phyloP scores from a whole-genome alignment of 345 rosid genomes.

The Anacardium occidentale region DNA sequence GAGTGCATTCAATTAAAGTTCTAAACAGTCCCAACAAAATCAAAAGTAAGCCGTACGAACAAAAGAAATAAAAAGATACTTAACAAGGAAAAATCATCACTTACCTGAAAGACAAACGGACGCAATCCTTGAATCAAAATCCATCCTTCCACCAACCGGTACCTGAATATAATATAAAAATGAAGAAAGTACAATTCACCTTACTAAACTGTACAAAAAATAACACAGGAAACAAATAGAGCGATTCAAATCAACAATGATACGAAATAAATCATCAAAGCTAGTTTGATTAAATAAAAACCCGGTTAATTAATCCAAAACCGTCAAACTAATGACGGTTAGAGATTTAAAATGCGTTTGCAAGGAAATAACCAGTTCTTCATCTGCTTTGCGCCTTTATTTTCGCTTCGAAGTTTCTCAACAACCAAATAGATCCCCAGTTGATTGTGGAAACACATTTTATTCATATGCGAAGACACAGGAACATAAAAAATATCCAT shows the following conservation, averaged over 20 bases:
- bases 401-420: constrained; percentile 18
- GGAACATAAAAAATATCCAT: neutral
- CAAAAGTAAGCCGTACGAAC: neutral
- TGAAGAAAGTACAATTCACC: neutral
- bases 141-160: neutral
- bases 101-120: constrained; percentile 12
- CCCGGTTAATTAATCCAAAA: neutral
- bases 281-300: neutral
- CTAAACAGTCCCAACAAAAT: constrained; percentile 12
- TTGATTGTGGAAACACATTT: constrained; percentile 10
- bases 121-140: neutral
- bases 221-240: neutral
- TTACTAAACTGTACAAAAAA: neutral
- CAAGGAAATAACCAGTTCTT: neutral
- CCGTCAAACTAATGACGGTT: neutral
- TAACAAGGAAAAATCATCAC: constrained; percentile 16
- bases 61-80: constrained; percentile 2
- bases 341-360: neutral
- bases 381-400: neutral
- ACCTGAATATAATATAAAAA: constrained; percentile 13
- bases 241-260: neutral
- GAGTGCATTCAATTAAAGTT: constrained; percentile 9
- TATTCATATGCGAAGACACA: neutral
- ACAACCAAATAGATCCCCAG: constrained; percentile 22
- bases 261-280: neutral